phyloP scores from a whole-genome alignment of 805 yeast genomes.

The Teunomyces stri region DNA sequence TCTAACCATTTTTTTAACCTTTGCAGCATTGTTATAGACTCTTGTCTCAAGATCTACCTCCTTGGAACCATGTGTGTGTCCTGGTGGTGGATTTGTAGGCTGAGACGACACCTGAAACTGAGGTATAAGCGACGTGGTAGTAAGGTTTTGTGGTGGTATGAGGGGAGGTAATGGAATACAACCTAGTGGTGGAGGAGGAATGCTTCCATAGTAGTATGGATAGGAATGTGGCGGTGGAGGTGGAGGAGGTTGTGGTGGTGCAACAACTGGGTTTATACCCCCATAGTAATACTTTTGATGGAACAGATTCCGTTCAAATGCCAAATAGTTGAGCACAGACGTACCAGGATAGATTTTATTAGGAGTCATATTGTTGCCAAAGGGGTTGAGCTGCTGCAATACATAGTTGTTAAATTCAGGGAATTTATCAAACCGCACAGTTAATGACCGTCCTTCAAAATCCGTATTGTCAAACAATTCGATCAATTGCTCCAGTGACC shows the following conservation, averaged over 20 bases:
- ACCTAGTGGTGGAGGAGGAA: background rate
- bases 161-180: background rate
- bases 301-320: constrained; percentile 30
- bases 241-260: background rate
- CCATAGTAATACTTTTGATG: constrained; percentile 33
- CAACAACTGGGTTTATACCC: background rate
- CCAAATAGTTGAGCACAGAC: constrained; percentile 20
- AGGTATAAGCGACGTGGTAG: constrained; percentile 1
- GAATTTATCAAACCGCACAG: constrained; percentile 59
- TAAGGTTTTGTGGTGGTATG: constrained; percentile 1
- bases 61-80: too few species aligned
- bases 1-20: constrained; percentile 28
- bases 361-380: constrained; percentile 1
- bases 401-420: constrained; percentile 41
- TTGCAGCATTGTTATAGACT: constrained; percentile 22
- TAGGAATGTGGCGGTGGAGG: background rate
- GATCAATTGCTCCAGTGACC: constrained; percentile 50
- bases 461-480: constrained; percentile 46
- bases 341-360: constrained; percentile 7
- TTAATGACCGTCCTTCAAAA: constrained; percentile 60
- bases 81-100: background rate
- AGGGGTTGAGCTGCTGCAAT: constrained; percentile 21
- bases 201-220: constrained; percentile 10
- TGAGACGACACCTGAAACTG: background rate
- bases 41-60: background rate